Conservation (phyloP, 164 flowering plant species). For the Magnolia officinalis region DNA sequence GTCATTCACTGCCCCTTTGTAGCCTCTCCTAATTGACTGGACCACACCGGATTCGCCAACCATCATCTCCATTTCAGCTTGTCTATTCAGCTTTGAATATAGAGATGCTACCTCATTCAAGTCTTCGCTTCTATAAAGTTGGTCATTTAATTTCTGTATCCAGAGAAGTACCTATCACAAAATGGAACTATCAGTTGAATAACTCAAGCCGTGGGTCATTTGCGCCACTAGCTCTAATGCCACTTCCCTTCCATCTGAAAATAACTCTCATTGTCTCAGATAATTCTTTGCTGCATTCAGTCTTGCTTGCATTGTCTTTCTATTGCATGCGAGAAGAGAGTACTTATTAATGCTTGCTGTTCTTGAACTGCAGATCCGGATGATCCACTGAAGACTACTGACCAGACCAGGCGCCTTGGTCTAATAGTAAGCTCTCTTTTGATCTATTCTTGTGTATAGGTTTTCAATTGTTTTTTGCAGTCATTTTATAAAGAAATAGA, state of each 20-base stretch:
- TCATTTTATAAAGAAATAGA: neutral
- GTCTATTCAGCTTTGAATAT: neutral
- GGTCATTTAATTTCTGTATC: too few relatives aligned
- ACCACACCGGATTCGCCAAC: neutral
- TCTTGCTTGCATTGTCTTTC: neutral
- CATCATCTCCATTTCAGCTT: neutral
- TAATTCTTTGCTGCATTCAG: neutral
- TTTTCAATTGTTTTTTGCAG: neutral
- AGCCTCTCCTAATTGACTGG: neutral
- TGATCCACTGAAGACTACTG: slow-evolving; percentile 93
- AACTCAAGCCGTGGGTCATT: too few relatives aligned
- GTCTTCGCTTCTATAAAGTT: too few relatives aligned
- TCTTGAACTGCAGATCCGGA: slow-evolving; percentile 62
- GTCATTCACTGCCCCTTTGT: neutral
- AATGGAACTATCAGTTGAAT: too few relatives aligned
- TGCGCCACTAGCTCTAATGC: neutral
- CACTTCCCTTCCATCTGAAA: neutral
- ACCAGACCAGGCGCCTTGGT: slow-evolving; percentile 87
- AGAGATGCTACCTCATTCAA: too few relatives aligned
- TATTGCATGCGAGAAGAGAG: neutral
- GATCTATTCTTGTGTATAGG: neutral
- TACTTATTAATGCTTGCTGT: neutral
- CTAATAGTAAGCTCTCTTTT: slow-evolving; percentile 58
- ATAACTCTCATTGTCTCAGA: neutral
- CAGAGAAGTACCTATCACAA: too few relatives aligned